A percentile compares a stretch with the other conserved stretches of the same genome.
phyloP scores from a whole-genome alignment of 345 rosid genomes.

The Reutealis trisperma region DNA sequence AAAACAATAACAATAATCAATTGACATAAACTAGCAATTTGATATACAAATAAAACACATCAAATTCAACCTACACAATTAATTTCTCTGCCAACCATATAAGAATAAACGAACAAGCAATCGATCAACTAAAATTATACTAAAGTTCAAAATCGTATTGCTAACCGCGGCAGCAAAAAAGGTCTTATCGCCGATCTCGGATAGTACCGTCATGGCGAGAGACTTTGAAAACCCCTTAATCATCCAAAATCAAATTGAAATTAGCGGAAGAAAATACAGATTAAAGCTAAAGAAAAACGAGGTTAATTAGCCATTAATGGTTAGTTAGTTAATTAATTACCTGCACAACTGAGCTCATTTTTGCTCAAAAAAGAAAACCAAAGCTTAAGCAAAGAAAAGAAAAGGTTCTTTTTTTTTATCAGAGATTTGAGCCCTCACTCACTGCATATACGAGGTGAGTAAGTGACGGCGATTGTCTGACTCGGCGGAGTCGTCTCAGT shows the following conservation, averaged over 20 bases:
- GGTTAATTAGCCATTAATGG: not conserved
- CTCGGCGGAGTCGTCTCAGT: not conserved
- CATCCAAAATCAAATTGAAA: slow-evolving; percentile 5
- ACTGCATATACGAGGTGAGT: not conserved
- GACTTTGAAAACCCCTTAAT: slow-evolving; percentile 91
- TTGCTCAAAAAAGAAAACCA: slow-evolving; percentile 8
- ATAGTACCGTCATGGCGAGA: slow-evolving; percentile 89
- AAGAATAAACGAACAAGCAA: not conserved
- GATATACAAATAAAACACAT: not conserved
- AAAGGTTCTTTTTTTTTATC: not conserved
- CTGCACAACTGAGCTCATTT: slow-evolving; percentile 68
- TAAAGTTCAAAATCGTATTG: slow-evolving; percentile 3
- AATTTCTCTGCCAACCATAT: not conserved
- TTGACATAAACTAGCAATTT: not conserved
- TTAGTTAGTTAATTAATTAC: slow-evolving; percentile 27
- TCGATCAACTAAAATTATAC: not conserved
- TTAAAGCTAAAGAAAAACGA: not conserved
- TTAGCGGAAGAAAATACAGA: not conserved
- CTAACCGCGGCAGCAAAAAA: slow-evolving; percentile 97
- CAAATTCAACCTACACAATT: not conserved
- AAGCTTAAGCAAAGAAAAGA: not conserved
- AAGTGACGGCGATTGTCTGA: not conserved
- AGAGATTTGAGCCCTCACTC: slow-evolving; percentile 5
- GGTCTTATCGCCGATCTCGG: slow-evolving; percentile 99
- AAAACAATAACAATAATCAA: not conserved